Base-by-base conservation (phyloP, 352 stramenopile genomes). In the Sclerospora graminicola region DNA sequence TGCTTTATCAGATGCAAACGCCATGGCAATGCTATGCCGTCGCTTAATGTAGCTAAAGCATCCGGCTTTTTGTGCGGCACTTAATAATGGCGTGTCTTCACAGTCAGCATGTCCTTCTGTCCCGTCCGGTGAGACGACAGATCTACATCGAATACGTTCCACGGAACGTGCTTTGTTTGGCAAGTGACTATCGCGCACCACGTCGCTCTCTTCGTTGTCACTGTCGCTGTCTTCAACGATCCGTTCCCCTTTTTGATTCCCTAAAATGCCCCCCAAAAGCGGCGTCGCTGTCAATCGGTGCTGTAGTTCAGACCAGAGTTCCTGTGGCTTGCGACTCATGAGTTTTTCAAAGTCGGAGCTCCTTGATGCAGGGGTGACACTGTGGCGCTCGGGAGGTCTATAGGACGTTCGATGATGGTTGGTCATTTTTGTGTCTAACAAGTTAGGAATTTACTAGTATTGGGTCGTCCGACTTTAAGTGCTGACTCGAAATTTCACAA, bases 21-120 rank as follows among this genome's bases (percentile, higher is more conserved):
- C 75, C 19, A 86, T 50, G 2, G 79, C 79, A 29, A 84, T 76
- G 41, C 62, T 76, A 44, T 91, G 72, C 18, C 79, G 57, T 11
- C 69, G 58, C 42, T 87, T 81, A 35, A 91, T 91, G 63, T 91
- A 88, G 45, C 69, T 66, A 50, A 85, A 89, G 48, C 79, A 91
- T 4, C 76, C 75, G n/a, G 63, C 65, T 38, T 89, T 87, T 51
- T 91, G 76, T n/a, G 65, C 71, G 2, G 38, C 54, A 32, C 64
- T 82, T 6, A 87, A 59, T 44, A 57, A 42, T 30, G 41, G 47
- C 18, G 39, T 36, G 38, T 56, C 42, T 18, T 54, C 50, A 30
- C 5, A 15, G 5, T 8, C 8, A 6, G 13, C 13, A 11, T 20
- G 21, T 16, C 23, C 36, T 8, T 61, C 35, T 14, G 39, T 41